A percentile compares a stretch with the other conserved stretches of the same genome.
phyloP scores from a whole-genome alignment of 2,329 filamentous ascomycete species.

The Pochonia chlamydosporia region DNA sequence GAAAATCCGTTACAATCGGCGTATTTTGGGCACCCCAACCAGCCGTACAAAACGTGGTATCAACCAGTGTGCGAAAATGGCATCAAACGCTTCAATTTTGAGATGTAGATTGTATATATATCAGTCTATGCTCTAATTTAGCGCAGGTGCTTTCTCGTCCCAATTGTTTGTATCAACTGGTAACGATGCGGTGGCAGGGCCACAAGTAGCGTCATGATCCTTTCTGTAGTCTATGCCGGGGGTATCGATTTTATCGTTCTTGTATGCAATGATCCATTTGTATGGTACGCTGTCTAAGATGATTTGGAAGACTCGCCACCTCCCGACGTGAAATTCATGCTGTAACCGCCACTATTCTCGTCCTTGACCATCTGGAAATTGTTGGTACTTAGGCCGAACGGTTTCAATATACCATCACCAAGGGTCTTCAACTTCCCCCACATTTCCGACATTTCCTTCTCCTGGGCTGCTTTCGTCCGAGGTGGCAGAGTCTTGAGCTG shows the following conservation, averaged over 20 bases:
- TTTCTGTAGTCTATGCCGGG: not conserved
- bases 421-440: constrained; percentile 93
- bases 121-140: no score
- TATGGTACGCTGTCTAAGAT: not conserved
- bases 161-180: no score
- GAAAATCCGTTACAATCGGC: constrained; percentile 69
- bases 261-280: not conserved
- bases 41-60: constrained; percentile 78
- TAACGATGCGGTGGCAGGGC: no score
- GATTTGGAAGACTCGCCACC: constrained; percentile 13
- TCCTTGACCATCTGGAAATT: constrained; percentile 95
- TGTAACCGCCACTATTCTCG: constrained; percentile 84
- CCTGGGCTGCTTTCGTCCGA: constrained; percentile 69
- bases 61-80: constrained; percentile 42
- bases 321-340: constrained; percentile 70
- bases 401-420: constrained; percentile 86
- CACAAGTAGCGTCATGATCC: not conserved
- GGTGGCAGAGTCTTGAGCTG: constrained; percentile 63
- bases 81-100: not conserved
- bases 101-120: not conserved
- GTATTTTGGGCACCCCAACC: constrained; percentile 71
- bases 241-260: not conserved
- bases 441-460: constrained; percentile 90
- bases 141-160: no score
- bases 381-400: constrained; percentile 88